Evolutionary conservation across 768 basidiomycete genomes (phyloP).

Genomic region (Lactarius trivialis): DNA sequence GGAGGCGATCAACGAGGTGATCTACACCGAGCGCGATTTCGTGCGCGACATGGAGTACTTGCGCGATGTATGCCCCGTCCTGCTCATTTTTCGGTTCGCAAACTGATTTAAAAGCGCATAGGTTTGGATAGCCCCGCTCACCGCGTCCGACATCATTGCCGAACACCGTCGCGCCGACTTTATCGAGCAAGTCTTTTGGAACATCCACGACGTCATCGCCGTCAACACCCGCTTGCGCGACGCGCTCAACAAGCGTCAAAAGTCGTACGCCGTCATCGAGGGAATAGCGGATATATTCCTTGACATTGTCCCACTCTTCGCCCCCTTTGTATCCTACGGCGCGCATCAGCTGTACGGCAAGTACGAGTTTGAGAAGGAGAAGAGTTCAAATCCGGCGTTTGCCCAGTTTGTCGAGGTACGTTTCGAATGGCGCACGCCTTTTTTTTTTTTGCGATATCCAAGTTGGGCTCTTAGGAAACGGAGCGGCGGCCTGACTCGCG

Average conservation of each 20-base stretch:
- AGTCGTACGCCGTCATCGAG: slow-evolving; percentile 89
- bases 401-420: slow-evolving; percentile 91
- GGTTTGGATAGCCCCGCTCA: slow-evolving; percentile 87
- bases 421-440: slow-evolving; percentile 23
- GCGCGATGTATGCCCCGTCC: slow-evolving; percentile 55
- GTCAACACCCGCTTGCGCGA: slow-evolving; percentile 92
- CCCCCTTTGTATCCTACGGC: slow-evolving; percentile 91
- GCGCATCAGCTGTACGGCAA: slow-evolving; percentile 97
- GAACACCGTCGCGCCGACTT: slow-evolving; percentile 73
- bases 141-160: slow-evolving; percentile 71
- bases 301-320: slow-evolving; percentile 81
- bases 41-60: slow-evolving; percentile 98
- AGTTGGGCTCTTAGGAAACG: slow-evolving; percentile 48
- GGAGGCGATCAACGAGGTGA: slow-evolving; percentile 97
- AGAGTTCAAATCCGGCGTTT: slow-evolving; percentile 85
- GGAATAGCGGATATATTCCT: slow-evolving; percentile 86
- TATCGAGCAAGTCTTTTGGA: slow-evolving; percentile 96
- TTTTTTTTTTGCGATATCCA: no score
- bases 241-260: slow-evolving; percentile 90
- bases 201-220: slow-evolving; percentile 85
- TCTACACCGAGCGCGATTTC: slow-evolving; percentile 93
- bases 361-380: slow-evolving; percentile 99
- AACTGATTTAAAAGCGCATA: slow-evolving; percentile 10
- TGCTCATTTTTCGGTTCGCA: neutral
- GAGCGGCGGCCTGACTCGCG: slow-evolving; percentile 93